Percentiles rank a stretch among this genome's conserved stretches.
Evolutionary conservation across 2,329 filamentous ascomycete species (phyloP).

Genomic region (Trichoderma sp.): DNA sequence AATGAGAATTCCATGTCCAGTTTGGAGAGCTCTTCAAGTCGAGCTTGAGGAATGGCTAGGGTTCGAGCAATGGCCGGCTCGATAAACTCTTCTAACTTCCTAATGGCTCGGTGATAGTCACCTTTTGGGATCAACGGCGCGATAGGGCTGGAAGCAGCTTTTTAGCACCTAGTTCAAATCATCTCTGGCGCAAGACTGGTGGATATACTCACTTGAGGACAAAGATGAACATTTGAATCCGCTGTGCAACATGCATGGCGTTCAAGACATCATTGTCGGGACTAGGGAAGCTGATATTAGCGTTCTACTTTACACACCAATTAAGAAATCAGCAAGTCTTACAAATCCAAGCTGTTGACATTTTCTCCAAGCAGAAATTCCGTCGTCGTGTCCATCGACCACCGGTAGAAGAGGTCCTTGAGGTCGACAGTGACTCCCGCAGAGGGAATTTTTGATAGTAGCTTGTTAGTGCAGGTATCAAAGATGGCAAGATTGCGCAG

Average conservation of each 20-base stretch:
- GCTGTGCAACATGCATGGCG: slow-evolving; percentile 69
- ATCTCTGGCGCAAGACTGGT: neutral
- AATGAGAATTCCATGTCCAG: slow-evolving; percentile 69
- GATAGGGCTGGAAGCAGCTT: slow-evolving; percentile 49
- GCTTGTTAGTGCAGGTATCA: slow-evolving; percentile 56
- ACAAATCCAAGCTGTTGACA: slow-evolving; percentile 46
- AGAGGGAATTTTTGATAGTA: slow-evolving; percentile 58
- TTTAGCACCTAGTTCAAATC: neutral
- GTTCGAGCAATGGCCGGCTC: slow-evolving; percentile 66
- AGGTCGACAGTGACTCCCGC: slow-evolving; percentile 57
- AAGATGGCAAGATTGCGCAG: slow-evolving; percentile 54
- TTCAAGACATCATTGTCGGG: slow-evolving; percentile 61
- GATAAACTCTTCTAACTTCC: slow-evolving; percentile 66
- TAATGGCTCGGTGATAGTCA: slow-evolving; percentile 61
- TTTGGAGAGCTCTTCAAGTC: slow-evolving; percentile 67
- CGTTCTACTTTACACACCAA: neutral
- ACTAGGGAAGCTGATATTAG: slow-evolving; percentile 30
- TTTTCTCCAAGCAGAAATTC: slow-evolving; percentile 66
- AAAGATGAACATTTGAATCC: slow-evolving; percentile 62
- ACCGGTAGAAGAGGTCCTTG: slow-evolving; percentile 61
- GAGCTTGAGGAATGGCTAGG: slow-evolving; percentile 59
- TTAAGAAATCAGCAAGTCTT: neutral
- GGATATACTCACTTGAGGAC: slow-evolving; percentile 36
- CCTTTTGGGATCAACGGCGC: slow-evolving; percentile 56
- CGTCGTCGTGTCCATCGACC: slow-evolving; percentile 66